Evolutionary conservation across 768 basidiomycete species (phyloP), one percentile per base, ranked within the genome.

Genomic region (Candolleomyces aberdarensis): DNA sequence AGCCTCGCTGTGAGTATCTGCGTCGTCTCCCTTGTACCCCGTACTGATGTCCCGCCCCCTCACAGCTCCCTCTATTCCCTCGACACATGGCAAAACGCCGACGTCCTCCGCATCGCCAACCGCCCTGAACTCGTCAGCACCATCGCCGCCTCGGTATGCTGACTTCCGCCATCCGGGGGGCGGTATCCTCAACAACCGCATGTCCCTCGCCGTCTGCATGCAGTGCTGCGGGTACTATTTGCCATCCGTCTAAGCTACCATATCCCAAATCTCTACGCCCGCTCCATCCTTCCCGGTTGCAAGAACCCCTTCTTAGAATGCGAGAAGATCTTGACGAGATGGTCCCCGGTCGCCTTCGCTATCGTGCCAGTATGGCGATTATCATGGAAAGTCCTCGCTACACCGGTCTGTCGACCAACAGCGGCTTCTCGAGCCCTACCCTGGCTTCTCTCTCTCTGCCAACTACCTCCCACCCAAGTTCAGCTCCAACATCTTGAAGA

Each of bases 181-280:
- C 29, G 92, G 92, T 36, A 86, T 94, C 36, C 84, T 93, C 67
- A 94, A 94, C 81, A 92, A 92, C 72, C 90, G 92, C 57, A 76
- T 84, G 57, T 92, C 94, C 83, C 85, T 93, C 62, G 89, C 91
- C 20, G 72, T 85, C 61, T 93, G 92, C 76, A 80, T 92, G 40
- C 57, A 78, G 40, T 92, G 91, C 75, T 93, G 92, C 69, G 92
- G 91, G 0, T 93, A 90, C 73, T 92, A 84, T 74, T 84, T 78
- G 50, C 92, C 92, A 0, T 93, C 85, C 70, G 80, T 92, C 63
- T 89, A 92, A 72, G 92, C 91, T 1, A 88, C 89, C 55, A 76
- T 89, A 56, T 85, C 80, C 29, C 81, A 86, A 68, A 84, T 85
- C 14, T 92, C 72, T 93, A 90, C 70, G 75, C 91, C 40, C 81